phyloP scores from a whole-genome alignment of 345 rosid genomes.

The Rhodomyrtus tomentosa region DNA sequence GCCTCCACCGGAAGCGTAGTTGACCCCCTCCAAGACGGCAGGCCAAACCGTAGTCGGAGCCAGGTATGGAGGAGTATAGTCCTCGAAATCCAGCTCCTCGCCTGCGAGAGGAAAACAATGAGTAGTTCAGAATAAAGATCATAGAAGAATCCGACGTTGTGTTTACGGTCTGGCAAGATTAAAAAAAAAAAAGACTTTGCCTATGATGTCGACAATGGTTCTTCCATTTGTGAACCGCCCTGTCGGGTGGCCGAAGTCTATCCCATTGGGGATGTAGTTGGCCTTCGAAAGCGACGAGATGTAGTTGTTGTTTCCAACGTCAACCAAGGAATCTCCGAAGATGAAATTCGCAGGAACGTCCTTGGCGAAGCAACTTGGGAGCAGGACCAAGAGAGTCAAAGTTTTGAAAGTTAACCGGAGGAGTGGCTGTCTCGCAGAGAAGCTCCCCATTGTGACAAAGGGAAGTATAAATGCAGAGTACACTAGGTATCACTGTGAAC shows the following conservation, averaged over 20 bases:
- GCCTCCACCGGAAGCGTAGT: slow-evolving; percentile 76
- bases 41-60: slow-evolving; percentile 54
- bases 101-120: slow-evolving; percentile 4
- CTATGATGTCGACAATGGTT: slow-evolving; percentile 64
- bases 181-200: slow-evolving; percentile 15
- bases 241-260: slow-evolving; percentile 61
- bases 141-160: neutral
- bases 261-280: slow-evolving; percentile 51
- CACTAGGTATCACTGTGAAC: neutral
- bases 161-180: neutral
- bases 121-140: neutral
- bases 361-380: slow-evolving; percentile 4
- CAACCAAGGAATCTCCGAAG: slow-evolving; percentile 73
- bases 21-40: slow-evolving; percentile 48
- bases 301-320: slow-evolving; percentile 77
- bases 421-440: neutral
- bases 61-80: slow-evolving; percentile 56
- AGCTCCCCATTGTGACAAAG: neutral
- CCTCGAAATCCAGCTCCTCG: slow-evolving; percentile 25
- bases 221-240: slow-evolving; percentile 80
- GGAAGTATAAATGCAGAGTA: neutral
- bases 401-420: neutral
- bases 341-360: slow-evolving; percentile 39
- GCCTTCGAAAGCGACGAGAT: slow-evolving; percentile 54
- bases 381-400: neutral